These are phyloP conservation scores for Cutaneotrichosporon arboriforme DNA, from an alignment of 1,284 basidiomycete genomes.

Conservation along the genomic window DNA sequence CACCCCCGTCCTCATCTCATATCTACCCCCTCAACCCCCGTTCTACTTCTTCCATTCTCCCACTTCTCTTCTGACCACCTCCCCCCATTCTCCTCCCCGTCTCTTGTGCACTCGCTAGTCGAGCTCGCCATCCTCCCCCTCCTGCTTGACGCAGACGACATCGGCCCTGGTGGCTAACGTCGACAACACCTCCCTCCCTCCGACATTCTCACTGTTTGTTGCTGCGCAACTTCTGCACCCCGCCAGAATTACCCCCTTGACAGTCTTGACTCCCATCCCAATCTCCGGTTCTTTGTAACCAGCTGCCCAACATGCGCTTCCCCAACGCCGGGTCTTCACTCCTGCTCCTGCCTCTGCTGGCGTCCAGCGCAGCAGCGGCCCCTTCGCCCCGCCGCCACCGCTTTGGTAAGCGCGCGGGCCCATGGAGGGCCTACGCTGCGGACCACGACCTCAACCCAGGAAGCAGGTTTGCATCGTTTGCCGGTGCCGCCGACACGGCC, in stretches of 20 bases:
- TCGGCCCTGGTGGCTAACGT: constrained; percentile 26
- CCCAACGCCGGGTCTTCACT: constrained; percentile 21
- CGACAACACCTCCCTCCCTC: neutral
- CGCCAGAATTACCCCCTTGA: constrained; percentile 13
- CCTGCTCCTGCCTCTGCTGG: constrained; percentile 34
- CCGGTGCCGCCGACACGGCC: neutral
- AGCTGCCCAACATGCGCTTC: constrained; percentile 17
- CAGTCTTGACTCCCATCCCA: neutral
- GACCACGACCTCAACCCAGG: neutral
- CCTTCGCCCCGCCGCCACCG: constrained; percentile 21
- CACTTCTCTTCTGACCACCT: neutral
- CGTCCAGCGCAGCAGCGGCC: constrained; percentile 25
- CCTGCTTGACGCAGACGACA: constrained; percentile 26
- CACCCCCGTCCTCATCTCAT: too few species aligned
- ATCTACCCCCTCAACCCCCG: constrained; percentile 2
- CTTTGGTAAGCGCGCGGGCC: constrained; percentile 13
- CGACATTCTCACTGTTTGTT: constrained; percentile 8
- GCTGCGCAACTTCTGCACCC: constrained; percentile 8
- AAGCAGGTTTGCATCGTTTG: neutral
- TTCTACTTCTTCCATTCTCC: constrained; percentile 11
- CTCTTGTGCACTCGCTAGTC: constrained; percentile 17
- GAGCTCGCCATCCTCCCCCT: constrained; percentile 10
- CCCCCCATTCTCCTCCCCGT: constrained; percentile 3
- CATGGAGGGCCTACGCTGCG: constrained; percentile 20
- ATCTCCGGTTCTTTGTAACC: too few species aligned